Conservation (phyloP, 805 yeast genomes). For the Saccharomycopsis sp. region DNA sequence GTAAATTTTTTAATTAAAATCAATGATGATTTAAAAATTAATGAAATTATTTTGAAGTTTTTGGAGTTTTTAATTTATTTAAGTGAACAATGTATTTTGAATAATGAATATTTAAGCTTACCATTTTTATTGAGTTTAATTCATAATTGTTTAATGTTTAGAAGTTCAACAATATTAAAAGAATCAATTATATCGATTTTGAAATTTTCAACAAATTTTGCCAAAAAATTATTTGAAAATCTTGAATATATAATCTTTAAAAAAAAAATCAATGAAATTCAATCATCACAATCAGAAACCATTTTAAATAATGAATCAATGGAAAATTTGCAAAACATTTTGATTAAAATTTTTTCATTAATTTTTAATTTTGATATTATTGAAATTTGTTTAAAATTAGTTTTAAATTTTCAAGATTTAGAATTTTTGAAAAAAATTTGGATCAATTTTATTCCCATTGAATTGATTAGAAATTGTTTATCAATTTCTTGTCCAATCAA, state of each 20-base stretch:
- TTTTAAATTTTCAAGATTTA: constrained; percentile 3
- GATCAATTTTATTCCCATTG: constrained; percentile 6
- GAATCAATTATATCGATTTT: constrained; percentile 25
- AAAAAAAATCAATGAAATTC: no score
- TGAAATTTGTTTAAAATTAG: constrained; percentile 13
- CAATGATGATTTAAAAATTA: constrained; percentile 37
- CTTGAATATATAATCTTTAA: no score
- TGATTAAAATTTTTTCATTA: constrained; percentile 4
- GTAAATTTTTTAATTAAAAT: constrained; percentile 33
- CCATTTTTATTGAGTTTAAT: constrained; percentile 55
- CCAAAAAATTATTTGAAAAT: constrained; percentile 12
- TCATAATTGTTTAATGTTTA: constrained; percentile 43
- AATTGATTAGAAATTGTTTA: constrained; percentile 13
- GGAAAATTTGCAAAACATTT: constrained; percentile 9
- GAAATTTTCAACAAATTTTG: background rate
- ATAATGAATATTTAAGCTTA: constrained; percentile 23
- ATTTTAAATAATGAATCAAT: constrained; percentile 1
- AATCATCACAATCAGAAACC: constrained; percentile 8
- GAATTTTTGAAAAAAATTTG: constrained; percentile 9
- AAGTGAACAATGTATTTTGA: constrained; percentile 20
- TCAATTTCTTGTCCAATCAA: constrained; percentile 13
- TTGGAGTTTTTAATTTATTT: constrained; percentile 26
- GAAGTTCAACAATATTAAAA: constrained; percentile 49
- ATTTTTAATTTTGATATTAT: constrained; percentile 15
- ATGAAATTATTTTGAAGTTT: constrained; percentile 36